Conservation (phyloP, 129 eudicot genomes). For the Lactuca sativa region DNA sequence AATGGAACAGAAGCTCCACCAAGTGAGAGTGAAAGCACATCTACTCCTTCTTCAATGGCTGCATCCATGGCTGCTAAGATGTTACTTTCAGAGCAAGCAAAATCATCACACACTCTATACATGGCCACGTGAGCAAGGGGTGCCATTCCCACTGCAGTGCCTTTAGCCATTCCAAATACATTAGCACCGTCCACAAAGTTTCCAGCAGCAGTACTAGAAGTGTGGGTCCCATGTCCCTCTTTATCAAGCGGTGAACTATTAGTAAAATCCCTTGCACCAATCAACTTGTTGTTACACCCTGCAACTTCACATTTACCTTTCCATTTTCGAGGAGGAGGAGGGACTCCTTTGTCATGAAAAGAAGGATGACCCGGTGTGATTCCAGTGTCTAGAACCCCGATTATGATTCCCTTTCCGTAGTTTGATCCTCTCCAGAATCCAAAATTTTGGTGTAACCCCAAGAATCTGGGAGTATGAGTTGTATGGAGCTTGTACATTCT, state of each 20-base stretch:
- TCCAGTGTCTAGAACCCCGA: slow-evolving; percentile 51
- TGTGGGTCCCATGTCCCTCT: slow-evolving; percentile 48
- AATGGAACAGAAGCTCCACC: slow-evolving; percentile 39
- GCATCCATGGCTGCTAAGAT: slow-evolving; percentile 43
- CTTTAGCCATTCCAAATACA: slow-evolving; percentile 40
- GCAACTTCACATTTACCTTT: slow-evolving; percentile 36
- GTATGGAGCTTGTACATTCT: slow-evolving; percentile 34
- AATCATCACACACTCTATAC: slow-evolving; percentile 37
- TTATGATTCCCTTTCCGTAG: slow-evolving; percentile 37
- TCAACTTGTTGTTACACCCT: slow-evolving; percentile 36
- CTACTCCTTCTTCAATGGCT: slow-evolving; percentile 42
- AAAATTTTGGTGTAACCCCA: slow-evolving; percentile 35
- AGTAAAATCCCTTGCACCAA: slow-evolving; percentile 36
- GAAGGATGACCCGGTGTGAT: slow-evolving; percentile 38
- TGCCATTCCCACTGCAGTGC: slow-evolving; percentile 42
- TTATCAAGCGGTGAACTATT: slow-evolving; percentile 33
- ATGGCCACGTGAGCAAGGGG: slow-evolving; percentile 43
- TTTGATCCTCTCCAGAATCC: slow-evolving; percentile 46
- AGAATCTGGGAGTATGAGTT: slow-evolving; percentile 34
- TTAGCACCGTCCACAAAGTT: slow-evolving; percentile 36
- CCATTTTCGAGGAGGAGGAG: slow-evolving; percentile 42
- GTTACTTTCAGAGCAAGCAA: slow-evolving; percentile 24
- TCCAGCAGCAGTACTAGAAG: slow-evolving; percentile 40
- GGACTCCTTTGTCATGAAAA: slow-evolving; percentile 37
- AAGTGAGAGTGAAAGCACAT: slow-evolving; percentile 39